Conservation (phyloP, 2,329 filamentous ascomycete species). For the Xylariomycetidae sp. region DNA sequence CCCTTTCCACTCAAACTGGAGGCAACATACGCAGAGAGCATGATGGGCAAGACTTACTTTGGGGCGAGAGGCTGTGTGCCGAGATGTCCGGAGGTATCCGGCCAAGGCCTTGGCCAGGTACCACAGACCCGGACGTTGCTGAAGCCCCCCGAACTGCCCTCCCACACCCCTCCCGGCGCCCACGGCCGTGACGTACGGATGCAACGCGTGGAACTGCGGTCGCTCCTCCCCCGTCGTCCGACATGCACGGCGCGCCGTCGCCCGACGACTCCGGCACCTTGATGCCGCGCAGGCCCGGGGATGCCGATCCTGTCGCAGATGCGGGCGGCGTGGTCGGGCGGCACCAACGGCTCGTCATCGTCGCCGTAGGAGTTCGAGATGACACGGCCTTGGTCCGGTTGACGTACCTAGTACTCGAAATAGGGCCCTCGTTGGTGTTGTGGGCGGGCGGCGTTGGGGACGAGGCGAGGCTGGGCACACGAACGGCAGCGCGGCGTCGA, state of each 20-base stretch:
- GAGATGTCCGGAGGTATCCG: constrained; percentile 10
- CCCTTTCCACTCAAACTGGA: no score
- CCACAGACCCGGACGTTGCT: constrained; percentile 9
- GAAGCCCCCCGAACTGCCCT: constrained; percentile 10
- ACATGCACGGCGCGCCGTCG: constrained; percentile 32
- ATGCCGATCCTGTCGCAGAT: constrained; percentile 56
- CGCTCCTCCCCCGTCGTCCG: constrained; percentile 13
- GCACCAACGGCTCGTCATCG: constrained; percentile 50
- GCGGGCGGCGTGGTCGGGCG: constrained; percentile 46
- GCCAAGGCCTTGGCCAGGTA: constrained; percentile 9
- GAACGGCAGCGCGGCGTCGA: constrained; percentile 7
- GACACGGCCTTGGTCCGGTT: constrained; percentile 45
- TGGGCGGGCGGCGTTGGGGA: constrained; percentile 14
- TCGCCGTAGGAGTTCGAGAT: constrained; percentile 59
- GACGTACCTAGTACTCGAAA: no score
- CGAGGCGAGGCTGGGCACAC: constrained; percentile 7
- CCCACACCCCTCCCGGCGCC: constrained; percentile 9
- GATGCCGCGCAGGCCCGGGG: constrained; percentile 54
- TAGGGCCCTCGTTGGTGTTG: constrained; percentile 28
- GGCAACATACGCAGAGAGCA: no score
- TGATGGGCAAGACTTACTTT: no score
- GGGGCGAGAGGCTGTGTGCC: constrained; percentile 11
- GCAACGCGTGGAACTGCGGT: constrained; percentile 9
- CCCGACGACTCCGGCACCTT: constrained; percentile 51
- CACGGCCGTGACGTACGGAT: constrained; percentile 10